Evolutionary conservation across 2,329 filamentous ascomycete genomes (phyloP), one percentile per base, ranked within the genome.

Genomic region (Calonectria pseudoreteaudii): DNA sequence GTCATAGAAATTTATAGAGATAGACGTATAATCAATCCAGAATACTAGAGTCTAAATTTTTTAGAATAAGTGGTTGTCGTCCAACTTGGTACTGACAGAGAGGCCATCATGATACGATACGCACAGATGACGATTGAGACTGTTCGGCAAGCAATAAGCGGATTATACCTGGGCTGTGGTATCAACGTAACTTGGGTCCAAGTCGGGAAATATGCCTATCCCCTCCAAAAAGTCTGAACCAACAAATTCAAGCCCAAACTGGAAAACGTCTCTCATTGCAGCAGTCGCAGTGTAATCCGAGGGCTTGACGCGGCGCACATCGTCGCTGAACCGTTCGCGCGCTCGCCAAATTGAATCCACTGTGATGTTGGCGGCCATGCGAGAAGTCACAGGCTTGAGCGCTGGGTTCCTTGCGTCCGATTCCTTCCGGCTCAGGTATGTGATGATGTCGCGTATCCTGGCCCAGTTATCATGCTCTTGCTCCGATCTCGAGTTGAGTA

Each of bases 201-300:
- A 31, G 13, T 49, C 60, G 49, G 41, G 20, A 14, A 65, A 47
- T 18, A 44, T 67, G 9, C 56, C 56, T 10, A 62, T 62, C 26
- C 56, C 65, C 18, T 67, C 47, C 47, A 67, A 53, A 38, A 67
- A 52, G 30, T 67, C 65, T 28, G 65, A 34, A 6, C 49, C 65
- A 14, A 67, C 65, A 31, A 67, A 53, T 13, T 67, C 65, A 14
- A 67, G 16, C 20, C 65, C 65, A 67, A 67, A 67, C 30, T 67
- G 65, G 18, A 53, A 52, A 18, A 67, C 49, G 7, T 50, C 65
- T 13, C 65, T 53, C 49, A 50, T 67, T 20, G 65, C 65, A n/a
- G 44, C 65, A 26, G 65, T 49, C 2, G 65, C 65, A 11, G 65
- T 67, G 30, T 67, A 67, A 13, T 67, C 65, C 4, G 38, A 38